Evolutionary conservation across 768 basidiomycete genomes (phyloP).

Genomic region (Lactarius indigo): DNA sequence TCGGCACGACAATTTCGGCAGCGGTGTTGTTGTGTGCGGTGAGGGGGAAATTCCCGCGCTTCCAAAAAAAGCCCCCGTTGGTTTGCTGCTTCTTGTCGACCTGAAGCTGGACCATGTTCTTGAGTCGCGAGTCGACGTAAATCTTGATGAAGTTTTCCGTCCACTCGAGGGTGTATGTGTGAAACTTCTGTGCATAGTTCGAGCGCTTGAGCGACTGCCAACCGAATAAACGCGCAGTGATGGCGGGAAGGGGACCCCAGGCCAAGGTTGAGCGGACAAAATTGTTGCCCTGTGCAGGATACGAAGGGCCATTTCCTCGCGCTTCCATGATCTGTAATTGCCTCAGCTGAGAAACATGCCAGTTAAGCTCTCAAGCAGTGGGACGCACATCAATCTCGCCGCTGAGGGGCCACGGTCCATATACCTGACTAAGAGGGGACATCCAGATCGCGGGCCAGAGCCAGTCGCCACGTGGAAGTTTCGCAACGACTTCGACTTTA

Average conservation of each 20-base stretch:
- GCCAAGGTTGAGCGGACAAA: constrained; percentile 56
- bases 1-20: constrained; percentile 38
- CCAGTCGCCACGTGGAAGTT: constrained; percentile 45
- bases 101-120: constrained; percentile 49
- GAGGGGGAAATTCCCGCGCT: constrained; percentile 47
- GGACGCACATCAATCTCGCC: constrained; percentile 59
- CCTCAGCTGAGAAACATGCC: neutral
- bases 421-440: constrained; percentile 43
- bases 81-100: constrained; percentile 35
- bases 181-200: constrained; percentile 47
- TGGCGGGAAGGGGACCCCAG: constrained; percentile 55
- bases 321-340: constrained; percentile 48
- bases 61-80: constrained; percentile 48
- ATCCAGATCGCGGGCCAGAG: constrained; percentile 46
- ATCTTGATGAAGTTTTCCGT: constrained; percentile 51
- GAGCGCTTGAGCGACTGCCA: constrained; percentile 43
- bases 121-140: constrained; percentile 50
- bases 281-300: constrained; percentile 43
- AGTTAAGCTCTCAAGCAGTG: neutral
- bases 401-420: constrained; percentile 51
- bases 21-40: constrained; percentile 44
- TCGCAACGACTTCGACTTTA: constrained; percentile 52
- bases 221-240: constrained; percentile 43
- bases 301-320: constrained; percentile 45
- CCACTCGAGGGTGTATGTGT: constrained; percentile 59